Evolutionary conservation across 140 eudicot genomes (phyloP), one percentile per base, ranked within the genome.

Genomic region (Anethum foeniculum): DNA sequence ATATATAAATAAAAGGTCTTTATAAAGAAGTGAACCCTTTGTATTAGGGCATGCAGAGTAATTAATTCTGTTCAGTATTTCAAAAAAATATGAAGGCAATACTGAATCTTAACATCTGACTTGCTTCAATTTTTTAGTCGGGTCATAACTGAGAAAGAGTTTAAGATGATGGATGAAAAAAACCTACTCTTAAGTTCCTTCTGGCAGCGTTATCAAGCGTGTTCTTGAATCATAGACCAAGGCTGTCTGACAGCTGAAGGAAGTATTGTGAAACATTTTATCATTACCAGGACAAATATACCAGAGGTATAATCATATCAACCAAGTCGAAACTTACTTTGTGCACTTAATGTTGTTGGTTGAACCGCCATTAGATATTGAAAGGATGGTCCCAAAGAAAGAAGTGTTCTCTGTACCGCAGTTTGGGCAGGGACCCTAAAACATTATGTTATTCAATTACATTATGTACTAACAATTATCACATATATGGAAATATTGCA

Each of bases 341-440:
- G 90, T 7, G 82, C 99, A 94, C 86, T 94, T 94, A 67, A 92
- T 89, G 6, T 27, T 89, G 88, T 94, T 94, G 82, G 80, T 85
- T 75, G 88, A 54, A 56, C 99, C 95, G 7, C 99, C 98, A 81
- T 90, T 93, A 39, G 98, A 87, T 80, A 96, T 58, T 0, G 96
- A 88, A 32, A 96, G 85, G 44, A 96, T 96, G 72, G 99, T 91
- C 47, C 99, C 98, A 43, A 93, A 96, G 86, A 96, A 96, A 79
- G 99, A 95, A 80, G 83, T 85, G 79, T 92, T 95, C 85, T 95
- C 97, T 27, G 99, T 87, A 77, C 99, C 99, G 79, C 99, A 96
- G 86, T 96, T 96, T 51, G 98, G 99, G 82, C 99, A 96, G 10
- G 91, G 89, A 39, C 99, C 99, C 99, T 92, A 85, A 79, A 54